Base-by-base conservation (phyloP, 306 rosid species). In the Oxytropis ochrocephala region DNA sequence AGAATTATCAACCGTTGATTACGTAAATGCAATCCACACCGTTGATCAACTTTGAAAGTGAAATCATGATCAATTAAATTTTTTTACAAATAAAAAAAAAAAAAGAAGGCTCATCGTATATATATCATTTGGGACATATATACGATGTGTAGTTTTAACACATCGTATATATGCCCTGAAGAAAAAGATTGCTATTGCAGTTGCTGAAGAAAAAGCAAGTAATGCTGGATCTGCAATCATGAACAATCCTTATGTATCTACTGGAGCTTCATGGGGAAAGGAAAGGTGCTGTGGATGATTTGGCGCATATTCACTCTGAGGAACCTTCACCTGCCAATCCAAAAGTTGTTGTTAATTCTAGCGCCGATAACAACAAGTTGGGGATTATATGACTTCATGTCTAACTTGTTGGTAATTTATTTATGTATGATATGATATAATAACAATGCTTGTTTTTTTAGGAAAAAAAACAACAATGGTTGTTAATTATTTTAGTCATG, bases 191-290 rank as follows among this genome's bases (percentile, higher is more conserved):
- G 96, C 88, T 38, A 39, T 81, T 6, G 81, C 81, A 18, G 86
- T 71, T 64, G 95, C 92, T 19, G 95, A 85, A 75, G 87, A 84
- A 78, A 88, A 84, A 79, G 92, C 90, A 41, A 78, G 69, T 52
- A 70, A 54, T 41, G 95, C 95, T 11, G 83, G 95, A 50, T 43
- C 87, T 1, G 89, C 90, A 54, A 61, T 91, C 38, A 81, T 86
- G 92, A 86, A 51, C 82, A 86, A 91, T 69, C 84, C 81, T 10
- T 80, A 76, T 12, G 74, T 88, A 42, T 48, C 75, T 27, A 72
- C 85, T 3, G 92, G 95, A 72, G 89, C 92, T 57, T 70, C 87
- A 0, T 91, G 89, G 92, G 64, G 83, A 83, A 70, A 85, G 73
- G 67, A 82, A 85, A 5, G 78, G 61, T 43, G 29, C 61, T 24